Conservation (phyloP, 2,329 filamentous ascomycete species). For the Talaromyces sp. region DNA sequence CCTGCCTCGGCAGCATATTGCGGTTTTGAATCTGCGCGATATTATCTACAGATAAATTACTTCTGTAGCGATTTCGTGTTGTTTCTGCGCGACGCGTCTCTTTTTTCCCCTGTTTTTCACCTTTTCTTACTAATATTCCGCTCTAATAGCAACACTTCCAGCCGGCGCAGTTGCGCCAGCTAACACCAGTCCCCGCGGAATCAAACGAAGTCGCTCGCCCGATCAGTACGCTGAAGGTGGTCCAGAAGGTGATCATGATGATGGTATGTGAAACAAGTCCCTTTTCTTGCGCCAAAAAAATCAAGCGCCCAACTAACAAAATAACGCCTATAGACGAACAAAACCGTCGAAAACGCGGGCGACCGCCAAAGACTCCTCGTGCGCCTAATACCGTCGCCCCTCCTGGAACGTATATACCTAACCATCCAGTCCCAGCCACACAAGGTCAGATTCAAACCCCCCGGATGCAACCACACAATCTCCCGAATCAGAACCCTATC, state of each 20-base stretch:
- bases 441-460: slow-evolving; percentile 34
- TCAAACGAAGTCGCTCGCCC: slow-evolving; percentile 76
- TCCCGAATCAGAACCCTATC: slow-evolving; percentile 26
- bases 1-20: not conserved
- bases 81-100: not conserved
- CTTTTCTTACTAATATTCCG: slow-evolving; percentile 18
- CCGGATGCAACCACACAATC: slow-evolving; percentile 33
- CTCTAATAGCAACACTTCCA: slow-evolving; percentile 31
- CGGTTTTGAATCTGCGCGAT: not conserved
- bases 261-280: slow-evolving; percentile 59
- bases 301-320: slow-evolving; percentile 4
- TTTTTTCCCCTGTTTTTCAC: not conserved
- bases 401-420: slow-evolving; percentile 1
- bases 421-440: slow-evolving; percentile 25
- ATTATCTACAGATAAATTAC: not conserved
- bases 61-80: not conserved
- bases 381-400: slow-evolving; percentile 25
- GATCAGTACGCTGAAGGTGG: slow-evolving; percentile 57
- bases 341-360: slow-evolving; percentile 45
- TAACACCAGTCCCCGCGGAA: slow-evolving; percentile 58
- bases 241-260: slow-evolving; percentile 59
- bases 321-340: slow-evolving; percentile 31
- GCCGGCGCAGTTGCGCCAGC: slow-evolving; percentile 45
- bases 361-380: slow-evolving; percentile 45
- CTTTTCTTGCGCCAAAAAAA: slow-evolving; percentile 23